Base-by-base conservation (phyloP, 2,329 filamentous ascomycete species). In the Hypomyces perniciosus region DNA sequence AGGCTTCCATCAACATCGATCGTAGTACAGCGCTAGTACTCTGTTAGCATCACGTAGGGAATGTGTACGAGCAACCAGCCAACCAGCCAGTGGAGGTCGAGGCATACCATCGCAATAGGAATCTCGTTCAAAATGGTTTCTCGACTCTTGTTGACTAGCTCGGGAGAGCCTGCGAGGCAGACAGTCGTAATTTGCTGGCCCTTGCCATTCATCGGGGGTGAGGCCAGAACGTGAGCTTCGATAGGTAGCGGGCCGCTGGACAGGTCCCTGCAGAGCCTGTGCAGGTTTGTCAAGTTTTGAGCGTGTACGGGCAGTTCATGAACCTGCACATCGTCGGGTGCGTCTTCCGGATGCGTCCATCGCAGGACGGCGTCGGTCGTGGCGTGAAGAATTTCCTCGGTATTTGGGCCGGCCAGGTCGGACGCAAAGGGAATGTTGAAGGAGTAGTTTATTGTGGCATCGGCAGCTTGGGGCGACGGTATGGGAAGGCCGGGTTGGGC, bases 341-440 rank as follows among this genome's bases (percentile, higher is more conserved):
- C 88, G 61, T 88, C 90, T 66, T 89, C 88, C 56, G 92, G 87
- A 69, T 96, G 92, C 46, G 90, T 93, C 93, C 93, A 99, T 67
- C 89, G 84, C 59, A 92, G 81, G 57, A 95, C 84, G 54, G 92
- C 91, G 60, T 90, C 88, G 52, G 84, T 83, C 57, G 88, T 96
- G 57, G 92, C 90, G 72, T 96, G 92, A 54, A 97, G 81, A 62
- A 99, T 89, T 70, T 97, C 91, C 69, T 96, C 90, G 59, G 87
- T 87, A 64, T 97, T 90, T 57, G 93, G 93, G 33, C 93, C 93
- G 56, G 88, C 82, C 55, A 99, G 83, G 63, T 92, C 92, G 57
- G 89, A 95, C 60, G 90, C 85, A 72, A 97, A 96, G 54, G 93
- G 93, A 44, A 99, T 87, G 67, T 96, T 97, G 83, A 99, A 97